Base-by-base conservation (phyloP, 371 early-diverging fungal genomes). In the Rhizopus arrhizus region DNA sequence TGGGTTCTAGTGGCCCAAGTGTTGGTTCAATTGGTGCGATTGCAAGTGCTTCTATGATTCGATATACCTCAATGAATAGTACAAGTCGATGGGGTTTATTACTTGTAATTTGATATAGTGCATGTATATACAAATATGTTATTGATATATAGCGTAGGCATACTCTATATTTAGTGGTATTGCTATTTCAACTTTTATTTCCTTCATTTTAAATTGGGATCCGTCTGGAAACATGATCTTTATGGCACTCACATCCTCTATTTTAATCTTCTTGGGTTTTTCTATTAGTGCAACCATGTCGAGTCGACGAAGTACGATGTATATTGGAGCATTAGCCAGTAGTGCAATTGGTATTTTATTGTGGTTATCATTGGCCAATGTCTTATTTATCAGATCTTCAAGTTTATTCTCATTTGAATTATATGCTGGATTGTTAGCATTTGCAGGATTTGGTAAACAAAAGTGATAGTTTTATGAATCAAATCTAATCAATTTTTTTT, bases 401-500 rank as follows among this genome's bases (percentile, higher is more conserved):
- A 49, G 66, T 9, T 34, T 83, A 9, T 83, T 75, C 58, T 68
- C 72, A 12, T 60, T 73, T 4, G 85, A 87, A 54, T 62, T 87
- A 42, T 83, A 81, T 60, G 54, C 77, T 46, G 85, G 87, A 8
- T 63, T 87, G 16, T 51, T 82, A 41, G 75, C 83, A 3, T 87
- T 87, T 59, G 65, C 65, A 36, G 78, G 73, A 36, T 78, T 71
- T 68, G 75, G 75, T 80, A 77, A 62, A 54, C 32, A n/a, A 10
- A 54, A 42, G 35, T 15, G 10, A 42, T 11, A 13, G 8, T 22
- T 22, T 22, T 22, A 22, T 22, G 22, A 22, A 22, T 22, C 22
- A 22, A 22, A 2, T 22, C 22, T 22, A 22, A 22, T 22, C 22
- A 22, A 22, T 22, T 1, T 22, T 22, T 22, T 22, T 22, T 22